These are phyloP conservation scores for Colletotrichum aenigma DNA, from an alignment of 2,329 filamentous ascomycete species.

Conservation along the genomic window DNA sequence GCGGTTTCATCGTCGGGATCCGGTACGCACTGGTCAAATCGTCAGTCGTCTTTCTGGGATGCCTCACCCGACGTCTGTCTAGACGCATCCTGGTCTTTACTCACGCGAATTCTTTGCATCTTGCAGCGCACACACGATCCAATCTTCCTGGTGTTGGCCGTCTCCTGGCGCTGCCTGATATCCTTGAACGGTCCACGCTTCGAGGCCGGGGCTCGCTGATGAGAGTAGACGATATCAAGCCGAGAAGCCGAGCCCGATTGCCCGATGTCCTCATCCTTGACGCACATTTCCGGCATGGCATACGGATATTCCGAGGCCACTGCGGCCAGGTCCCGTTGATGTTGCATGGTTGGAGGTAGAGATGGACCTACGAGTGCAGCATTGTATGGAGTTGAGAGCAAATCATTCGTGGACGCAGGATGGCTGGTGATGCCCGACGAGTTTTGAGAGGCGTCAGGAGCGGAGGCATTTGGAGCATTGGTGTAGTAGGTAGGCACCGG, in stretches of 20 bases:
- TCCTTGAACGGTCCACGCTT: slow-evolving; percentile 61
- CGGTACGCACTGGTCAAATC: slow-evolving; percentile 53
- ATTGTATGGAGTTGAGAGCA: background rate
- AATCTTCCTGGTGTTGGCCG: slow-evolving; percentile 60
- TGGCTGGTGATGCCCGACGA: background rate
- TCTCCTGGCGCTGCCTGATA: slow-evolving; percentile 53
- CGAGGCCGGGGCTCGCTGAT: slow-evolving; percentile 39
- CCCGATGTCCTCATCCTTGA: slow-evolving; percentile 4
- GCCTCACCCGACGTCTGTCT: background rate
- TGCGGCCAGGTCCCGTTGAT: background rate
- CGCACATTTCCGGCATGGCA: slow-evolving; percentile 23
- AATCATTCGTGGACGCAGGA: background rate
- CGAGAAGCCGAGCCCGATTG: background rate
- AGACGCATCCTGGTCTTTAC: slow-evolving; percentile 24
- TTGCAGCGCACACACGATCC: slow-evolving; percentile 65
- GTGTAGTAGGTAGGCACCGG: slow-evolving; percentile 27
- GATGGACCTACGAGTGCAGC: background rate
- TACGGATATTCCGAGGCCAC: background rate
- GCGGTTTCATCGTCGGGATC: slow-evolving; percentile 52
- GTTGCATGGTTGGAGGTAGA: background rate
- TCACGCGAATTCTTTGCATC: slow-evolving; percentile 66
- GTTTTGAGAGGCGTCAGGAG: background rate
- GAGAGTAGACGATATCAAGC: slow-evolving; percentile 37
- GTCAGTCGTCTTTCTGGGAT: background rate
- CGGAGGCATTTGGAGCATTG: slow-evolving; percentile 1